Base-by-base conservation (phyloP, 805 yeast genomes). In the Starmera amethionina region DNA sequence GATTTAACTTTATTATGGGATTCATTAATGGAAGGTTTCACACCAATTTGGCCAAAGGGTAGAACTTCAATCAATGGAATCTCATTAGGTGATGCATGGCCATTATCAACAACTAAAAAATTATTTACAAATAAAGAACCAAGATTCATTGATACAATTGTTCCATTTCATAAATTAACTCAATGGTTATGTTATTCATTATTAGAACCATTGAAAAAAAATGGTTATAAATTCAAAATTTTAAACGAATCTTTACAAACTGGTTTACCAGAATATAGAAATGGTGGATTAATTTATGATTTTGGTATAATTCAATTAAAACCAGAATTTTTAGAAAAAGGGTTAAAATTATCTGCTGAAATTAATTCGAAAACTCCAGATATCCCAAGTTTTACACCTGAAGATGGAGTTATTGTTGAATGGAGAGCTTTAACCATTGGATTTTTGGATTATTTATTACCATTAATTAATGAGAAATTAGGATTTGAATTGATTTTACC, bases 261-360 rank as follows among this genome's bases (percentile, higher is more conserved):
- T 10, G 72, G 97, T 38, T 77, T 93, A 34, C 90, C 81, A 2
- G 99, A 93, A 60, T 87, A 90, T 47, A 70, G 85, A 51, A 78
- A 78, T 44, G 85, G 84, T 35, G 85, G 85, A 0, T 56, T 78
- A 29, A 65, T 78, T 50, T 71, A 74, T 32, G 85, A 78, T 54
- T 60, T 73, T 36, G 76, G 70, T 11, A 67, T 77, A 0, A 54
- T 78, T 35, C 48, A 58, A 5, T 55, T 78, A 38, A 77, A 77
- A 48, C 64, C 67, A 1, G 68, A 63, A 4, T 59, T 53, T 10
- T 42, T 60, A 11, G 41, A 50, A 16, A 45, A 55, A 34, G 81
- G 79, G 0, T 44, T 72, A 10, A 47, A 47, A 6, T 48, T 64
- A 10, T 53, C 73, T 1, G 46, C 51, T 25, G 42, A 56, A 25